Base-by-base conservation (phyloP, 2,329 filamentous ascomycete genomes). In the Phaeosphaeria sp. region DNA sequence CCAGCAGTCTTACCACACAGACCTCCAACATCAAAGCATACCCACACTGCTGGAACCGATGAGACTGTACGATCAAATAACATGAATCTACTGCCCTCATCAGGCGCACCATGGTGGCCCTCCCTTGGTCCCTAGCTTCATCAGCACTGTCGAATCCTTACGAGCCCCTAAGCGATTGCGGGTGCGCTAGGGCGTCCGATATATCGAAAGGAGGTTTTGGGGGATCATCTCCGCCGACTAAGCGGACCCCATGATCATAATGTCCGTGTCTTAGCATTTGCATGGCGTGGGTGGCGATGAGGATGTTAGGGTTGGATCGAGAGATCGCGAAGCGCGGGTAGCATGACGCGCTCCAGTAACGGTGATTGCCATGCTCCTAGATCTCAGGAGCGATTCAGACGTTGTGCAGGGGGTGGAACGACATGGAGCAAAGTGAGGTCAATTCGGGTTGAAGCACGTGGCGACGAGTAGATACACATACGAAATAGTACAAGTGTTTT, bases 201-300 rank as follows among this genome's bases (percentile, higher is more conserved):
- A 59, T 58, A 63, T 60, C 55, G 59, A 63, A 63, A 55, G 8
- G 43, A 53, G 55, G 49, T 40, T 56, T 56, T 65, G 51, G 52
- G 54, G 54, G 15, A 55, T 49, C 43, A 59, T 55, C 49, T 64
- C 57, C 61, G 61, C 30, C 30, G 30, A 36, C 11, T 36, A 36
- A 53, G 17, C 22, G 20, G 42, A 40, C 30, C 54, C 44, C 50
- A 48, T 60, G 58, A 60, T 61, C 48, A 46, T 15, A n/a, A 40
- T 30, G 39, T 51, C 51, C 36, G 42, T 47, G 45, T 43, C 24
- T 27, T 48, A 40, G 17, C 33, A 42, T 25, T 51, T 36, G 46
- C 30, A 53, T 43, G 30, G 51, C 11, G 18, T 53, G 44, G 33
- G 50, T 53, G 46, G 54, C 43, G 52, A 47, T 33, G 39, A 48